Evolutionary conservation across 2,329 filamentous ascomycete species (phyloP).

Genomic region (Cladosporium sp.): DNA sequence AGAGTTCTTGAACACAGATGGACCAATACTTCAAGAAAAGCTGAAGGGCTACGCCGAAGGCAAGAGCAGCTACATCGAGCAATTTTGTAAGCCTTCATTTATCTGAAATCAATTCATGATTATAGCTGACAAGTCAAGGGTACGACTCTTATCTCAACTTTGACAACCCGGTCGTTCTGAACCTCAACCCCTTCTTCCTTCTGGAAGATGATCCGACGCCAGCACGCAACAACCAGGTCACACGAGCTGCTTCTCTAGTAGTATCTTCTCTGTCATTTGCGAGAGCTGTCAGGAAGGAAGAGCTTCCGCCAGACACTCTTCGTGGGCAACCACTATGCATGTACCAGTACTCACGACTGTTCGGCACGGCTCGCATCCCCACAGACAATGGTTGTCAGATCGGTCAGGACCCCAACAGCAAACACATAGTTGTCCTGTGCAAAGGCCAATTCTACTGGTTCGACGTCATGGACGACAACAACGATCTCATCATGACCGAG

Average conservation of each 20-base stretch:
- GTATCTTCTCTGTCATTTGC: conserved; percentile 91
- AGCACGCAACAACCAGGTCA: conserved; percentile 94
- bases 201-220: conserved; percentile 97
- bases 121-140: conserved; percentile 58
- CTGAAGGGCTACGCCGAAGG: conserved; percentile 86
- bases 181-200: conserved; percentile 96
- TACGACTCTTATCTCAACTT: conserved; percentile 98
- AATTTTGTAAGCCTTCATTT: conserved; percentile 75
- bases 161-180: conserved; percentile 95
- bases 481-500: conserved; percentile 95
- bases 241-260: conserved; percentile 86
- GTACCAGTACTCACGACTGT: conserved; percentile 96
- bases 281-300: conserved; percentile 86
- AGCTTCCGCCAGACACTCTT: conserved; percentile 84
- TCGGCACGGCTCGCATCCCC: conserved; percentile 90
- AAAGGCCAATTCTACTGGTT: conserved; percentile 99
- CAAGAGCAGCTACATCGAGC: conserved; percentile 95
- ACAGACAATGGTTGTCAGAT: conserved; percentile 95
- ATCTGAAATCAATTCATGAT: neutral
- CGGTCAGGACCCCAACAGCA: conserved; percentile 88
- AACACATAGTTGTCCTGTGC: conserved; percentile 89
- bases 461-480: conserved; percentile 91
- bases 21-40: conserved; percentile 82
- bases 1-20: conserved; percentile 80
- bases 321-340: conserved; percentile 87